Base-by-base conservation (phyloP, 495 filamentous ascomycete genomes). In the Paragyromitra xinjiangensis region DNA sequence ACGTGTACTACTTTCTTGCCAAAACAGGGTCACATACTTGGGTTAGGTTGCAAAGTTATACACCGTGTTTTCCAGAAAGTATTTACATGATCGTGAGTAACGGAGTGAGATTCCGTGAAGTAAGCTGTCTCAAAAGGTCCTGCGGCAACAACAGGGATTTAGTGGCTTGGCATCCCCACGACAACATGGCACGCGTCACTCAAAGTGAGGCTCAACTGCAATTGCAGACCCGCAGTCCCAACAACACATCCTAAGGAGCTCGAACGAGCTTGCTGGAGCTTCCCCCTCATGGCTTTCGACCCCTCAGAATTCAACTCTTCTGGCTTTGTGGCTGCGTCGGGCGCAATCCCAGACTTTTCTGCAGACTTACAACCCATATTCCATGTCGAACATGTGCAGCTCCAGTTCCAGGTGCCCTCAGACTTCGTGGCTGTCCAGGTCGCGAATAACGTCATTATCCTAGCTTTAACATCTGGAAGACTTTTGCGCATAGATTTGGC, bases 391-490 rank as follows among this genome's bases (percentile, higher is more conserved):
- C 90, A 86, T 71, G 95, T 99, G 22, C 90, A 93, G 86, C 92
- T 98, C 61, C 92, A 94, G 81, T 98, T 98, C 86, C 88, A 90
- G 39, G 90, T 98, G 76, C 91, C 94, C 26, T 92, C 93, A 77
- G 93, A 97, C 84, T 98, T 99, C 82, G 95, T 97, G 44, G 94
- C 96, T 29, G 94, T 94, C 55, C 94, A 97, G 84, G 94, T 97
- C 37, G 94, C 95, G 68, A 98, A 99, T 85, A 98, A 99, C 88
- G 94, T 98, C 63, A 88, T 99, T 66, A 89, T 98, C 14, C 85
- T 99, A 62, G 95, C 95, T 37, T 86, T 98, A 51, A 93, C 92
- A 0, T 97, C 92, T 55, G 92, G 92, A 40, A 90, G 94, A 59
- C 94, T 99, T 80, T 86, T 98, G 59, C 89, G 95, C 63, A 98